Conservation (phyloP, 1,284 basidiomycete species). For the Ustilago hordei region DNA sequence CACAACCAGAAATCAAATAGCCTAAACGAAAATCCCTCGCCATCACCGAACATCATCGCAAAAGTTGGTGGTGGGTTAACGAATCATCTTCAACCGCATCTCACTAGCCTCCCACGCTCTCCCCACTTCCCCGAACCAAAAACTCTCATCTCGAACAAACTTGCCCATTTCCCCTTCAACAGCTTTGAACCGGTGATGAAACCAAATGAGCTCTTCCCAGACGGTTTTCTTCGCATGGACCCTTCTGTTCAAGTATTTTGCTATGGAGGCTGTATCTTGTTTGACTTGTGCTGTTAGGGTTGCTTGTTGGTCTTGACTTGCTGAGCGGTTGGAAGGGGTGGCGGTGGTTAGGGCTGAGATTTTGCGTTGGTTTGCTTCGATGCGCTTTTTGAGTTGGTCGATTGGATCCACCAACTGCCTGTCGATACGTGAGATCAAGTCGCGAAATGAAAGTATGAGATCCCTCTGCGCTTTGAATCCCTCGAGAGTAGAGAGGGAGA, state of each 20-base stretch:
- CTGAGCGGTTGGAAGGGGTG: background rate
- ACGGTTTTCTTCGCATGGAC: slow-evolving; percentile 48
- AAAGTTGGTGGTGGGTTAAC: slow-evolving; percentile 8
- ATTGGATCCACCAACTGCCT: slow-evolving; percentile 49
- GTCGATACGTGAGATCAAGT: slow-evolving; percentile 43
- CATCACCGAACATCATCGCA: too few relatives aligned
- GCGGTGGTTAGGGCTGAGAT: slow-evolving; percentile 33
- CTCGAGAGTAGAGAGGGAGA: slow-evolving; percentile 38
- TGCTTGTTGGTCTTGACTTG: slow-evolving; percentile 42
- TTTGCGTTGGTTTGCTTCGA: slow-evolving; percentile 38
- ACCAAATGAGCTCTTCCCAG: slow-evolving; percentile 54
- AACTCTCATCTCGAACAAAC: slow-evolving; percentile 36
- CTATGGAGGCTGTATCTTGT: slow-evolving; percentile 37
- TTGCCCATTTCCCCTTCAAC: slow-evolving; percentile 40
- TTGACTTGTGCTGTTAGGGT: slow-evolving; percentile 37
- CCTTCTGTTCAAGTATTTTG: slow-evolving; percentile 44
- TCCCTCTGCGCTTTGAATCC: slow-evolving; percentile 52
- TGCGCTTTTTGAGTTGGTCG: slow-evolving; percentile 43
- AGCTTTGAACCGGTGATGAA: slow-evolving; percentile 42
- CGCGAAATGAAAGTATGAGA: slow-evolving; percentile 48
- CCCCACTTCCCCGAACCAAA: slow-evolving; percentile 20
- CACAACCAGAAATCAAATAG: too few relatives aligned
- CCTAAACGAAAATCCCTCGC: too few relatives aligned
- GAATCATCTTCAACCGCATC: slow-evolving; percentile 53
- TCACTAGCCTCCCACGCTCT: slow-evolving; percentile 46